These are phyloP conservation scores for Emmonsiellopsis sp. DNA, from an alignment of 2,329 filamentous ascomycete genomes.

Conservation along the genomic window DNA sequence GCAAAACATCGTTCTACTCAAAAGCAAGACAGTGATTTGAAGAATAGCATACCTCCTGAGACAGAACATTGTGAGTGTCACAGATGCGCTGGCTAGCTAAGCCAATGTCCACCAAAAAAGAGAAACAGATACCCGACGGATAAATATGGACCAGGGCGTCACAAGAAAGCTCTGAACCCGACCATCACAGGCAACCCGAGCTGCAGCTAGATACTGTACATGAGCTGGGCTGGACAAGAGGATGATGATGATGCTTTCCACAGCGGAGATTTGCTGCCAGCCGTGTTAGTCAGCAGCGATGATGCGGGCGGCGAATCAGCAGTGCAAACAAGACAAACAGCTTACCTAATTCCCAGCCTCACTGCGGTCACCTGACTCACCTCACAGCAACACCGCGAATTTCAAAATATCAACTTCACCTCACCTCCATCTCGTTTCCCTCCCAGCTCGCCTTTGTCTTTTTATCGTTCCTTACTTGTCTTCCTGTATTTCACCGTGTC, in stretches of 20 bases:
- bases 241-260: no score
- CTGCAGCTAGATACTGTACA: no score
- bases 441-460: slow-evolving; percentile 12
- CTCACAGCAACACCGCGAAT: slow-evolving; percentile 1
- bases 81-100: background rate
- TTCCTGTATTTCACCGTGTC: slow-evolving; percentile 10
- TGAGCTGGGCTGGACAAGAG: no score
- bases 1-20: background rate
- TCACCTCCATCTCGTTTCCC: slow-evolving; percentile 16
- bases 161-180: no score
- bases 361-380: slow-evolving; percentile 13
- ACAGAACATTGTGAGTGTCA: slow-evolving; percentile 46
- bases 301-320: background rate
- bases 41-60: slow-evolving; percentile 46
- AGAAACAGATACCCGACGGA: no score
- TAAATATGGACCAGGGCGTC: no score
- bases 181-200: no score
- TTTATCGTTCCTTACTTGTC: slow-evolving; percentile 12
- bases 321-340: slow-evolving; percentile 8
- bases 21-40: background rate
- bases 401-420: slow-evolving; percentile 3
- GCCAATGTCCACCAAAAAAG: background rate
- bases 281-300: no score
- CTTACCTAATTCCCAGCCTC: slow-evolving; percentile 1
- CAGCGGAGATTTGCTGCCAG: no score